Evolutionary conservation across 2,329 filamentous ascomycete genomes (phyloP), one percentile per base, ranked within the genome.

Genomic region (Cytospora leucostoma): DNA sequence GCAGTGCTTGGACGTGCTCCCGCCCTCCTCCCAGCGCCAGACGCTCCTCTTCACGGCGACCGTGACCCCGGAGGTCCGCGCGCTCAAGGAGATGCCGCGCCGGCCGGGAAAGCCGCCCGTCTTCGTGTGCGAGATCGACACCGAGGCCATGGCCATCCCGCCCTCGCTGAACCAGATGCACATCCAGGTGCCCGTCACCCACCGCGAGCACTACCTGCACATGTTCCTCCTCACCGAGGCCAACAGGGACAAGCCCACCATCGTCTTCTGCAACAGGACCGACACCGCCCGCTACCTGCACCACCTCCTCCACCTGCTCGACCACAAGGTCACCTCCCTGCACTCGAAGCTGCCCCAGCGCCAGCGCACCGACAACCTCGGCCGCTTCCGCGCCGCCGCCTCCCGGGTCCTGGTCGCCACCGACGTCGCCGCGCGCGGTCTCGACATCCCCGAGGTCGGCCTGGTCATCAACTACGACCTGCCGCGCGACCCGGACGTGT

Each of bases 1-100:
- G 73, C 91, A 92, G 66, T 97, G 93, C 72, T 82, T 99, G 4
- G 88, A 87, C 2, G 88, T 89, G 2, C 83, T 99, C 0, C 95
- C 95, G 0, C 87, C 91, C 0, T 85, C 92, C 5, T 78, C 84
- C 1, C 82, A 92, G 71, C 86, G 95, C n/a, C 93, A 99, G 75
- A 99, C 94, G 0, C 85, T 96, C 17, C 85, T 99, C 3, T 99
- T 99, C 78, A 99, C 95, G 10, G 95, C 95, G 17, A 99, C 95
- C 1, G 88, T 99, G 51, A 98, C 95, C 0, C 88, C 92, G 3
- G 94, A 98, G 78, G 93, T 99, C 4, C 87, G 92, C 56, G 91
- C 92, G 2, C 78, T 98, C 64, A 95, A 96, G 75, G 85, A 90
- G 64, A 85, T 91, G 78, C 88, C 92, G 10, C 81, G 85, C 47